Base-by-base conservation (phyloP, 2,329 filamentous ascomycete species). In the Aspergillus hortae region DNA sequence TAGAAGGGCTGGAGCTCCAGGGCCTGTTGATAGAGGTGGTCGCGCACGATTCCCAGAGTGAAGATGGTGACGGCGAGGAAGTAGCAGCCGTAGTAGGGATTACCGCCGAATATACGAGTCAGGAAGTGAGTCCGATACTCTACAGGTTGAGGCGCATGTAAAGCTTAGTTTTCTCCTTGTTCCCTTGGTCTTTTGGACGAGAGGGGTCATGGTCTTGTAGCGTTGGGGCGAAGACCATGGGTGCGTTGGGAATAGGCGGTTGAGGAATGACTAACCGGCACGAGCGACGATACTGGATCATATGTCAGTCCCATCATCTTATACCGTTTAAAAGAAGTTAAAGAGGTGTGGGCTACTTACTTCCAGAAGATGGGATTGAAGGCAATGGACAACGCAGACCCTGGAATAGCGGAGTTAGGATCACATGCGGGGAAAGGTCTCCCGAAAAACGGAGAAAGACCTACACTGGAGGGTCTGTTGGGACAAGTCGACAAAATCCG, bases 301-400 rank as follows among this genome's bases (percentile, higher is more conserved):
- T 7, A 11, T 23, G 42, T 27, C 42, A 44, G 21, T 27, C 19
- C 17, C 21, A 10, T 11, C 9, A 14, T 21, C 12, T n/a, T 15
- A 21, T 17, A 23, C 17, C 10, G 17, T 21, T 43, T 12, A 12
- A 44, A n/a, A n/a, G 21, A 10, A 35, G n/a, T 11, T 11, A 46
- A 27, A 32, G 27, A 17, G 9, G 5, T 3, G 10, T 4, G 42
- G 55, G 38, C 9, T 40, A 48, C 89, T 79, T 81, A 96, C 92
- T 99, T 99, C 94, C 94, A 99, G 74, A 96, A 97, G n/a, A 94
- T 87, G 19, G 94, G 94, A 74, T 99, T 99, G 76, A 99, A 97
- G 45, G 87, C 81, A 74, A 99, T 95, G 48, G 89, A 83, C 51
- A 79, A 80, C 44, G 86, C 89, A 61, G 90, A 89, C 61, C 94